Base-by-base conservation (phyloP, 129 eudicot genomes). In the Rutidosis leptorrhynchoides region DNA sequence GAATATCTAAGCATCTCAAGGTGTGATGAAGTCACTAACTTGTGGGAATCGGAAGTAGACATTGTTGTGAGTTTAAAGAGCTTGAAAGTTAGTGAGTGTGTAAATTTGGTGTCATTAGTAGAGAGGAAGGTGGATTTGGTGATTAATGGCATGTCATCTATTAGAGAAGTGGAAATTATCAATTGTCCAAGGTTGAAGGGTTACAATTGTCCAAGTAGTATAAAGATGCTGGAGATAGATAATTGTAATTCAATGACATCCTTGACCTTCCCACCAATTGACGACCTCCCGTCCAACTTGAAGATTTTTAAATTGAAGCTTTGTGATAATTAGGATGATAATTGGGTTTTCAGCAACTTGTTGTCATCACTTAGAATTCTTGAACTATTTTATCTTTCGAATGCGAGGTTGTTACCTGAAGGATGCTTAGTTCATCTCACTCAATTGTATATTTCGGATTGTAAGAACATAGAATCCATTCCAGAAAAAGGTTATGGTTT, bases 351-450 rank as follows among this genome's bases (percentile, higher is more conserved):
- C 33, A 12, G 58, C 55, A 55, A 37, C 40, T 68, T 68, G 52
- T 56, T 68, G 64, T 56, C 73, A 37, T 55, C 55, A 35, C 40
- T 68, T 58, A 23, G 26, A 56, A 16, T 17, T 55, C 64, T 68
- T 68, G 12, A 20, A 1, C 15, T 68, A 7, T 1, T 2, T 9
- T 2, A 35, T 4, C 26, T 68, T 3, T 53, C 40, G 23, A 68
- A 56, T 35, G 19, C 56, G 17, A 33, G 55, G 23, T 56, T 19
- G 32, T 37, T 19, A 0, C 64, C 73, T 6, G 55, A 68, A 68
- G 64, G 55, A n/a, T 25, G 73, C 33, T 37, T 68, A 35, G 73
- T 55, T 68, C 64, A 68, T 68, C 73, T 68, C 40, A 54, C 55
- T 9, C 16, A 27, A 14, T 26, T 68, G 22, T 22, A 6, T 9